Evolutionary conservation across 1,284 basidiomycete genomes (phyloP).

Genomic region (Leccinum glutinopallens): DNA sequence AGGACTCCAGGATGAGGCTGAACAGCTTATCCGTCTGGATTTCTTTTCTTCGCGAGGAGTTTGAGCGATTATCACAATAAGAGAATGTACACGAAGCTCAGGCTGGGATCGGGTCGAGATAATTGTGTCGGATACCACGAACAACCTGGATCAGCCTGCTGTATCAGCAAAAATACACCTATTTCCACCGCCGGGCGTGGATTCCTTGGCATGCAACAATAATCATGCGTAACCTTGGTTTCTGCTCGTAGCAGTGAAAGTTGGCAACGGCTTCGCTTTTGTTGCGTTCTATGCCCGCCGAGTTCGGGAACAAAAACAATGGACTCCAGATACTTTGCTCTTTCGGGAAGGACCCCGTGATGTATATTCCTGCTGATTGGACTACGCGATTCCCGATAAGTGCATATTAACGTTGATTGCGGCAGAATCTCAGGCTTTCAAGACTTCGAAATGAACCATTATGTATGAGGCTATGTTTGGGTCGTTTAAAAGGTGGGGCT

Average conservation of each 20-base stretch:
- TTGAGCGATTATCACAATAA: neutral
- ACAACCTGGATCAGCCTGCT: too few species aligned
- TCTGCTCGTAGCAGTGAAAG: neutral
- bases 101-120: neutral
- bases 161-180: neutral
- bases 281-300: neutral
- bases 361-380: neutral
- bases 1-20: neutral
- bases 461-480: too few species aligned
- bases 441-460: neutral
- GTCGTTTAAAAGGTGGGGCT: constrained; percentile 7
- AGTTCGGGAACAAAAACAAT: neutral
- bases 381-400: neutral
- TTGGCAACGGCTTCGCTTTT: neutral
- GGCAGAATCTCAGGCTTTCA: neutral
- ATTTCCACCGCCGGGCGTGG: neutral
- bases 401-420: neutral
- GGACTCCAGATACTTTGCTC: neutral
- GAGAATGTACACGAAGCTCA: neutral
- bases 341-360: neutral
- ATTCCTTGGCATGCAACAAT: neutral
- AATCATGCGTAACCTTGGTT: neutral
- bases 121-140: neutral
- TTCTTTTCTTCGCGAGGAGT: neutral
- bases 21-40: neutral